These are phyloP conservation scores for Barnettozyma pratensis DNA, from an alignment of 805 yeast genomes.

Conservation along the genomic window DNA sequence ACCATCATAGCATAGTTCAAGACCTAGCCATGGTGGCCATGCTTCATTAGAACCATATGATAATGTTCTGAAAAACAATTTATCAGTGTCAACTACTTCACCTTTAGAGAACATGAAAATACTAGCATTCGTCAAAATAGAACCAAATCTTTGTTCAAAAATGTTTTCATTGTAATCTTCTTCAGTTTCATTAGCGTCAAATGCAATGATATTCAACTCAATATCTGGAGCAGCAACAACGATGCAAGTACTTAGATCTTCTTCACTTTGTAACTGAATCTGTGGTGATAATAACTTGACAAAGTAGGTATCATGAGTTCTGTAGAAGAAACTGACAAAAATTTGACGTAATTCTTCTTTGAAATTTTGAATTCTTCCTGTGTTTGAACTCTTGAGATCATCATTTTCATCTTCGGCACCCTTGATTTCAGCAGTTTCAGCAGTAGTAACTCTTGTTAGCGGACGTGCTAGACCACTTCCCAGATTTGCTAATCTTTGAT, in stretches of 20 bases:
- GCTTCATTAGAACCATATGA: constrained; percentile 56
- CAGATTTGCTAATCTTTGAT: constrained; percentile 23
- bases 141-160: constrained; percentile 65
- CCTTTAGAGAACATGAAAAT: constrained; percentile 59
- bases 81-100: constrained; percentile 37
- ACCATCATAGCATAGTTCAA: constrained; percentile 60
- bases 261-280: constrained; percentile 58
- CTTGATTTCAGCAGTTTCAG: constrained; percentile 11
- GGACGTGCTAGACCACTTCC: constrained; percentile 8
- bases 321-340: constrained; percentile 32
- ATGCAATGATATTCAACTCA: constrained; percentile 61
- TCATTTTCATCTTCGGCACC: constrained; percentile 5
- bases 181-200: constrained; percentile 43
- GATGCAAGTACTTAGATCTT: constrained; percentile 52
- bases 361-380: constrained; percentile 38
- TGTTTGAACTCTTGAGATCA: constrained; percentile 7
- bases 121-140: constrained; percentile 63
- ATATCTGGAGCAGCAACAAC: constrained; percentile 71
- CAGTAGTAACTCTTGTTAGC: constrained; percentile 17
- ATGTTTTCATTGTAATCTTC: constrained; percentile 39
- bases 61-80: constrained; percentile 38
- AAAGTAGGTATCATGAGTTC: constrained; percentile 49
- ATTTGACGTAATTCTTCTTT: constrained; percentile 44
- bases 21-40: constrained; percentile 93
- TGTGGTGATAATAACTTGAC: constrained; percentile 77